phyloP scores from a whole-genome alignment of 2,329 filamentous ascomycete genomes.

The Botrytis squamosa region DNA sequence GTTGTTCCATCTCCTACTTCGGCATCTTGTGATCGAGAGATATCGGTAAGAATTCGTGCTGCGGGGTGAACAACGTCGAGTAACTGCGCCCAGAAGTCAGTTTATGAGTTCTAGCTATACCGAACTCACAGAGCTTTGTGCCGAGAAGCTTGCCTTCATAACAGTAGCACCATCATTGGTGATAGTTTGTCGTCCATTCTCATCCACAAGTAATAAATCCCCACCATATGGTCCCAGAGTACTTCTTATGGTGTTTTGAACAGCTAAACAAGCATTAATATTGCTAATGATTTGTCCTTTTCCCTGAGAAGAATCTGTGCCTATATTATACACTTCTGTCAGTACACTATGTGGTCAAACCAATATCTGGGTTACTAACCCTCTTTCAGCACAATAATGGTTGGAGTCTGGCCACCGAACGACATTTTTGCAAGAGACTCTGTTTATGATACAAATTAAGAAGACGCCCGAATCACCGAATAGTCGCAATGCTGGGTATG shows the following conservation, averaged over 20 bases:
- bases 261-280: conserved; percentile 96
- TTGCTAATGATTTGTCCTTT: conserved; percentile 96
- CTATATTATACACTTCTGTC: conserved; percentile 48
- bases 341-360: conserved; percentile 22
- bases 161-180: conserved; percentile 99
- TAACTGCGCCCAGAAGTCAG: conserved; percentile 55
- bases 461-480: not conserved
- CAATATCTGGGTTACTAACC: conserved; percentile 56
- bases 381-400: conserved; percentile 97
- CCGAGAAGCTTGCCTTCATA: conserved; percentile 72
- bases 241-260: conserved; percentile 92
- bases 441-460: conserved; percentile 11
- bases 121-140: not conserved
- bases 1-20: conserved; percentile 98
- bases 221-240: conserved; percentile 96
- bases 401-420: conserved; percentile 95
- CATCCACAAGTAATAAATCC: conserved; percentile 92
- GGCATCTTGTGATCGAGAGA: conserved; percentile 96
- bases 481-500: not conserved
- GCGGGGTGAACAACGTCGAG: conserved; percentile 98
- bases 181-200: conserved; percentile 93
- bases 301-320: conserved; percentile 95
- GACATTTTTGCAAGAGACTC: conserved; percentile 60
- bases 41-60: conserved; percentile 95
- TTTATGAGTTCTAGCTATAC: conserved; percentile 17